These are phyloP conservation scores for Astraeus odoratus DNA, from an alignment of 768 basidiomycete species.

Conservation along the genomic window DNA sequence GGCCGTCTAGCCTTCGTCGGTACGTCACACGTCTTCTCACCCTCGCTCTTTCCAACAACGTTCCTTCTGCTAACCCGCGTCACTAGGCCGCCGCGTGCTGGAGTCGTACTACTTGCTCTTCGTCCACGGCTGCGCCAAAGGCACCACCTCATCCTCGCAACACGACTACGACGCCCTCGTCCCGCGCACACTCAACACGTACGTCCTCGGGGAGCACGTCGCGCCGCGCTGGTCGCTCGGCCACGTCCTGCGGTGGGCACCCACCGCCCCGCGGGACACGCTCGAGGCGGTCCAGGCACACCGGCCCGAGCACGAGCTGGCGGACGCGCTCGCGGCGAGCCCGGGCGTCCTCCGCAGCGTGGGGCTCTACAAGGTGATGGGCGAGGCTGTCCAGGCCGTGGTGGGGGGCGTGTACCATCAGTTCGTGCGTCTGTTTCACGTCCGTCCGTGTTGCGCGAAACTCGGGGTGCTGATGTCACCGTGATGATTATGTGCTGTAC, in stretches of 20 bases:
- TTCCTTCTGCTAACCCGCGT: neutral
- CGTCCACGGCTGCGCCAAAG: conserved; percentile 47
- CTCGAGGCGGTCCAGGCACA: conserved; percentile 17
- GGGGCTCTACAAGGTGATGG: conserved; percentile 73
- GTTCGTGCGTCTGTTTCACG: conserved; percentile 54
- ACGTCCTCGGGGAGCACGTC: conserved; percentile 65
- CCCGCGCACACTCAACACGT: conserved; percentile 57
- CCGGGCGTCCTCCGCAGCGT: conserved; percentile 41
- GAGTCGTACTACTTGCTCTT: conserved; percentile 71
- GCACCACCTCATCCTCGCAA: conserved; percentile 30
- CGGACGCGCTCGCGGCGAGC: conserved; percentile 21
- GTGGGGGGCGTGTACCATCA: conserved; percentile 75
- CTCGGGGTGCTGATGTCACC: conserved; percentile 21
- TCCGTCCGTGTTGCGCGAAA: too few species aligned
- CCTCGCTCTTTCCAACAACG: neutral
- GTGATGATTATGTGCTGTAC: neutral
- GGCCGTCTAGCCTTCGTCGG: conserved; percentile 67
- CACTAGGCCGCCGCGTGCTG: conserved; percentile 68
- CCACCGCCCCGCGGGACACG: conserved; percentile 38
- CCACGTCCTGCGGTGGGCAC: conserved; percentile 69
- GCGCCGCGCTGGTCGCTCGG: conserved; percentile 73
- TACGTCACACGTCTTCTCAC: conserved; percentile 18
- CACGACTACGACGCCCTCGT: conserved; percentile 55
- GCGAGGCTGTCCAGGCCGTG: conserved; percentile 69
- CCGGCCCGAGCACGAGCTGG: conserved; percentile 20